phyloP scores from a whole-genome alignment of 441 rosid genomes.

The Bocquillonia castaneifolia region DNA sequence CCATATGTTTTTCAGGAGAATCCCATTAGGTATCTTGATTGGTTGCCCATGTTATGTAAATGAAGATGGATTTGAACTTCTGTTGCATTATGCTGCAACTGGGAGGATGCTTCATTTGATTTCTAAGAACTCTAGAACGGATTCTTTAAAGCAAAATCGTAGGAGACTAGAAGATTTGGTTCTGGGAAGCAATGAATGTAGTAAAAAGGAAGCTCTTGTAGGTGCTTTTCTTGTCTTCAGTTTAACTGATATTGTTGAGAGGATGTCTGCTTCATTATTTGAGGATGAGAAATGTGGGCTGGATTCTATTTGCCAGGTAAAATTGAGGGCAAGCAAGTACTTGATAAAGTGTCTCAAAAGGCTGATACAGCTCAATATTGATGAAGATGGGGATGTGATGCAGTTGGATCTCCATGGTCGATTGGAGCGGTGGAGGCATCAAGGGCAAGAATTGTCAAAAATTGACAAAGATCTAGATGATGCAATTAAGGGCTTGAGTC shows the following conservation, averaged over 20 bases:
- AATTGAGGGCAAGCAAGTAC: constrained; percentile 49
- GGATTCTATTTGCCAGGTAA: constrained; percentile 46
- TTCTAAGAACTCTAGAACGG: constrained; percentile 21
- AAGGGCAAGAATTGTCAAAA: constrained; percentile 39
- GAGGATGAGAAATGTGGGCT: constrained; percentile 43
- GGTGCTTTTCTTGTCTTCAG: constrained; percentile 56
- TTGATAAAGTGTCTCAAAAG: constrained; percentile 56
- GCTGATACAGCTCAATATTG: constrained; percentile 32
- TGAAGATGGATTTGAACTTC: constrained; percentile 50
- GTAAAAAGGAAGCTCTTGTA: constrained; percentile 45
- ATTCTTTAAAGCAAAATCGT: constrained; percentile 23
- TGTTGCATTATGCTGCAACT: constrained; percentile 65
- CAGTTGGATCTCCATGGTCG: constrained; percentile 46
- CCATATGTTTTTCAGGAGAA: constrained; percentile 43
- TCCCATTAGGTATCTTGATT: constrained; percentile 54
- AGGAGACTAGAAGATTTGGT: constrained; percentile 18
- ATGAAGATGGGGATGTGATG: constrained; percentile 35
- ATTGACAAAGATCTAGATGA: constrained; percentile 42
- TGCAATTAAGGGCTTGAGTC: constrained; percentile 31
- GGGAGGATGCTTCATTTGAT: constrained; percentile 37
- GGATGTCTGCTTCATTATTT: constrained; percentile 44
- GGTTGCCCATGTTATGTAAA: constrained; percentile 35
- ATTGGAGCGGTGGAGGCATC: constrained; percentile 53
- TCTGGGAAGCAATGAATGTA: constrained; percentile 25
- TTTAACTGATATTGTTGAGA: constrained; percentile 52